These are phyloP conservation scores for Volutella citrinella DNA, from an alignment of 2,329 filamentous ascomycete species.

Conservation along the genomic window DNA sequence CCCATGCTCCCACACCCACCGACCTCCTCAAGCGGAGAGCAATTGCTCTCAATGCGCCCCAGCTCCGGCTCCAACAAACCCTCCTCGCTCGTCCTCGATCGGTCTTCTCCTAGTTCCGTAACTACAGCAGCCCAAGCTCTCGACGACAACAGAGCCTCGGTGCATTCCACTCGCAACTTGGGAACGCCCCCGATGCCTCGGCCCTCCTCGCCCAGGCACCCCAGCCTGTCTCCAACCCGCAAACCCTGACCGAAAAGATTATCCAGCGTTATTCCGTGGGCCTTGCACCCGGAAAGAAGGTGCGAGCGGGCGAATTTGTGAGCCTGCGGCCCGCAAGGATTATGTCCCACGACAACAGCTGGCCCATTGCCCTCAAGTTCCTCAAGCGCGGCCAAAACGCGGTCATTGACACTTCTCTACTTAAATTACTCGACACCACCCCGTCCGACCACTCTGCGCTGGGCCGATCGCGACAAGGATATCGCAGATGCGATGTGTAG, in stretches of 20 bases:
- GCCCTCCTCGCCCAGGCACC: slow-evolving; percentile 43
- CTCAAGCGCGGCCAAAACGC: no score
- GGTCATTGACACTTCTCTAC: no score
- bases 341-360: no score
- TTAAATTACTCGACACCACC: no score
- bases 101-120: slow-evolving; percentile 11
- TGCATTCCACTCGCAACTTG: slow-evolving; percentile 64
- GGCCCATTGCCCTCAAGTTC: no score
- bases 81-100: slow-evolving; percentile 6
- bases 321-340: slow-evolving; percentile 59
- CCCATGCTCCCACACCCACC: no score
- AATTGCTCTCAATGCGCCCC: slow-evolving; percentile 12
- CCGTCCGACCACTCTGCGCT: no score
- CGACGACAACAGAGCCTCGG: no score
- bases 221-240: slow-evolving; percentile 49
- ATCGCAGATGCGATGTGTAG: no score
- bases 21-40: slow-evolving; percentile 18
- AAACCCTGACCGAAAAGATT: slow-evolving; percentile 91
- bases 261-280: slow-evolving; percentile 79
- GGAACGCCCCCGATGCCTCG: slow-evolving; percentile 48
- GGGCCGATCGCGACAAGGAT: no score
- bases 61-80: slow-evolving; percentile 8
- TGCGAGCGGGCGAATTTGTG: slow-evolving; percentile 81
- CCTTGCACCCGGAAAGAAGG: slow-evolving; percentile 69
- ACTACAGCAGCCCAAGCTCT: slow-evolving; percentile 10